Evolutionary conservation across 1,139 yeast genomes (phyloP), one percentile per base, ranked within the genome.

Genomic region (Geotrichum australiense): DNA sequence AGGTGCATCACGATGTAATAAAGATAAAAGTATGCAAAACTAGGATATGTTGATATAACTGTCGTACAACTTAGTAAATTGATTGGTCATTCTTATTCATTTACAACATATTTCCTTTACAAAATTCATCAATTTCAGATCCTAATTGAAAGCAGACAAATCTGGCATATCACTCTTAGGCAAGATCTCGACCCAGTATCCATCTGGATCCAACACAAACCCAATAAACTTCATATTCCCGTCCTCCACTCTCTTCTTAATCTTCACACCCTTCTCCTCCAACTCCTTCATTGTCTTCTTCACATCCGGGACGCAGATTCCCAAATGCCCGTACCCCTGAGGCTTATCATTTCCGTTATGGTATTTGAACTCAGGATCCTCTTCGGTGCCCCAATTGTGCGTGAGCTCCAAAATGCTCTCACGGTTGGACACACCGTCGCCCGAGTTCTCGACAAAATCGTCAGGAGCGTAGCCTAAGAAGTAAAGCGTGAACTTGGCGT

Each of bases 341-440:
- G 81, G 78, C 32, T 76, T 71, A 16, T 78, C 79, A 61, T 87
- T 86, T 45, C 96, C 94, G 52, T 79, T 83, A 62, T 89, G 94
- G 64, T 91, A 91, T 27, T 73, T 74, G 65, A 86, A 84, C 11
- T 71, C 70, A 10, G 73, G 70, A 50, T 89, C 95, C 21, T 67
- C 58, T 59, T 91, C 98, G 14, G 97, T 84, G 22, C 97, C 98
- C 80, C 86, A 87, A 65, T 91, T 91, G 67, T 86, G 93, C 36
- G 97, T 89, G 58, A 91, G 70, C 64, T 91, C 98, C 41, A 91
- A 64, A 7, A 91, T 63, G 20, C 91, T 80, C 59, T 84, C 84
- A 46, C 75, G 66, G 35, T 58, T 52, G 7, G 53, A 51, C 14
- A 47, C 50, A 14, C 54, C 56, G 11, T 53, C 59, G 29, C 54